These are phyloP conservation scores for Lagerstroemia speciosa DNA, from an alignment of 345 rosid species.

Conservation along the genomic window DNA sequence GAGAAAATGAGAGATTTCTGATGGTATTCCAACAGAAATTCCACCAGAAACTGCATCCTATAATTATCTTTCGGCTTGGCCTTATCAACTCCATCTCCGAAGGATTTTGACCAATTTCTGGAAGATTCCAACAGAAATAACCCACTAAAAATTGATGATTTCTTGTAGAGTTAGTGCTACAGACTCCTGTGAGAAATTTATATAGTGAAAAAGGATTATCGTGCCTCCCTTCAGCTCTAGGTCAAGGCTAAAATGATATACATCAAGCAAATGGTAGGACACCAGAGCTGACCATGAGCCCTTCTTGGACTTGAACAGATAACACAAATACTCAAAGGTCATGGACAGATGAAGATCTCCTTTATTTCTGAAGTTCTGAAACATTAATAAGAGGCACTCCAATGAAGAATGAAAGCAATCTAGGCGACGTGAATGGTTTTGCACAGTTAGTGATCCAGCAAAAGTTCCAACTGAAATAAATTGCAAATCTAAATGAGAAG, in stretches of 20 bases:
- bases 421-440: background rate
- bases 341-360: background rate
- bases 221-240: background rate
- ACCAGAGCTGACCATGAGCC: background rate
- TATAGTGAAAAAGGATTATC: background rate
- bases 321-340: background rate
- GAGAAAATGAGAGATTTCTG: too few relatives aligned
- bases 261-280: background rate
- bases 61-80: too few relatives aligned
- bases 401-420: too few relatives aligned
- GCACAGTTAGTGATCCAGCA: background rate
- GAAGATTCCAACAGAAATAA: too few relatives aligned
- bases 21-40: too few relatives aligned
- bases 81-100: too few relatives aligned
- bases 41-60: too few relatives aligned
- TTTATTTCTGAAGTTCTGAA: background rate
- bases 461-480: background rate
- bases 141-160: too few relatives aligned
- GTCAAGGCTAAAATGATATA: background rate
- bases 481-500: background rate
- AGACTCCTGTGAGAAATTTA: background rate
- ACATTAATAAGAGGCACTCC: background rate
- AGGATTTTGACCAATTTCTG: too few relatives aligned
- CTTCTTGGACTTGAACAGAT: background rate
- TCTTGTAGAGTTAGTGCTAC: too few relatives aligned